A percentile compares a stretch with the other conserved stretches of the same genome.
These are phyloP conservation scores for Boletus rufocinnamomeus DNA, from an alignment of 768 basidiomycete genomes.

Conservation along the genomic window DNA sequence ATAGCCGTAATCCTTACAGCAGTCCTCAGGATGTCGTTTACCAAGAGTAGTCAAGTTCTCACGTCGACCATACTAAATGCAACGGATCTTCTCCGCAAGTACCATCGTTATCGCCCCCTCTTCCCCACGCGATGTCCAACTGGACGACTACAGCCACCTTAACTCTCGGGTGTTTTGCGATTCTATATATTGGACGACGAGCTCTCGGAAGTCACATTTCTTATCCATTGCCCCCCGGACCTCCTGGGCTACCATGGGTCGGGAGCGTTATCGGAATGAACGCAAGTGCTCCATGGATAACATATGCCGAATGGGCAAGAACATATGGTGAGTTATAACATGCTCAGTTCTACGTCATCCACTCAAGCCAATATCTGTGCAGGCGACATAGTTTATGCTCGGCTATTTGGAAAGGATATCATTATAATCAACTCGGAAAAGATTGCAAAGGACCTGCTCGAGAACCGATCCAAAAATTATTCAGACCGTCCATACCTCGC, in stretches of 20 bases:
- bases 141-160: background rate
- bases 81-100: background rate
- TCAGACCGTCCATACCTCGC: conserved; percentile 9
- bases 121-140: background rate
- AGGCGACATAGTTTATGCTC: conserved; percentile 8
- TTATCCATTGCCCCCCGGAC: background rate
- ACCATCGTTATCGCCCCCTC: background rate
- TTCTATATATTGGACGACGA: background rate
- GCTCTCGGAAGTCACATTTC: background rate
- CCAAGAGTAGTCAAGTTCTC: background rate
- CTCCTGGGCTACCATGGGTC: background rate
- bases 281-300: conserved; percentile 6
- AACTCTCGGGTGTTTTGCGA: background rate
- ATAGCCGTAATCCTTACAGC: too few relatives aligned
- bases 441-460: conserved; percentile 7
- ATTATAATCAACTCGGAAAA: conserved; percentile 17
- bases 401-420: conserved; percentile 4
- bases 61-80: background rate
- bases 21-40: background rate
- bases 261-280: conserved; percentile 1
- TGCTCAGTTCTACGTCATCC: background rate
- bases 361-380: background rate
- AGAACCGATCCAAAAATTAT: conserved; percentile 5
- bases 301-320: conserved; percentile 11
- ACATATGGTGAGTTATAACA: conserved; percentile 4